Conservation (phyloP, 495 filamentous ascomycete species). For the Penicillium parvum region DNA sequence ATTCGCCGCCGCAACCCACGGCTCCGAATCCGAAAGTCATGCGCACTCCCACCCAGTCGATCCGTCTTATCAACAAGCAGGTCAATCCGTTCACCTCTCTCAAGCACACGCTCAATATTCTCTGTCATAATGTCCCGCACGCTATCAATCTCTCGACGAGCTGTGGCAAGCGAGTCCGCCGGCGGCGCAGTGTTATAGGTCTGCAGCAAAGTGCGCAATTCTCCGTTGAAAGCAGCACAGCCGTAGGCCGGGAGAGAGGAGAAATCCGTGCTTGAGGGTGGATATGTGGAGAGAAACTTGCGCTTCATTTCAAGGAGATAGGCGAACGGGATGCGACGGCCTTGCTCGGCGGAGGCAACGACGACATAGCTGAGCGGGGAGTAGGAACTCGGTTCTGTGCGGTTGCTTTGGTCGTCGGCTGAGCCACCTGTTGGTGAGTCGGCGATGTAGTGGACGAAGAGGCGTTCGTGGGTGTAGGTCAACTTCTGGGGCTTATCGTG, state of each 20-base stretch:
- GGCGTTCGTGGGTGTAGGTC: constrained; percentile 84
- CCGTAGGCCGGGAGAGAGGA: constrained; percentile 80
- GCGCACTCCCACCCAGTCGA: constrained; percentile 74
- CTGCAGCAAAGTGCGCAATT: constrained; percentile 73
- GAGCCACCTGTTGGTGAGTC: constrained; percentile 66
- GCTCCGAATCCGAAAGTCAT: constrained; percentile 84
- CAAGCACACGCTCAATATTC: constrained; percentile 94
- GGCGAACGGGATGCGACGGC: constrained; percentile 85
- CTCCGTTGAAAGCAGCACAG: constrained; percentile 76
- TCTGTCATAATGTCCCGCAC: constrained; percentile 96
- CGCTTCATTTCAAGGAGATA: constrained; percentile 89
- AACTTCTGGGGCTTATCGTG: constrained; percentile 80
- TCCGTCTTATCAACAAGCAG: constrained; percentile 97
- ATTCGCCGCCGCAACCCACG: constrained; percentile 81
- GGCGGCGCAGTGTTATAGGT: constrained; percentile 77
- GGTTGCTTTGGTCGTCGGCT: constrained; percentile 23
- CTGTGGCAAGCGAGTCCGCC: constrained; percentile 80
- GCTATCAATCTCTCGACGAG: constrained; percentile 83
- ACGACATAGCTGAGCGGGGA: constrained; percentile 84
- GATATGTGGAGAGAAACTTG: constrained; percentile 74
- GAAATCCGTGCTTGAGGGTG: constrained; percentile 67
- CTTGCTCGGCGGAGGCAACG: constrained; percentile 69
- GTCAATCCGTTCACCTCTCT: constrained; percentile 93
- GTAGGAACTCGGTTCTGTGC: constrained; percentile 48
- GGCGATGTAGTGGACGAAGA: constrained; percentile 95